Base-by-base conservation (phyloP, 768 basidiomycete genomes). In the Pholiota conissans region DNA sequence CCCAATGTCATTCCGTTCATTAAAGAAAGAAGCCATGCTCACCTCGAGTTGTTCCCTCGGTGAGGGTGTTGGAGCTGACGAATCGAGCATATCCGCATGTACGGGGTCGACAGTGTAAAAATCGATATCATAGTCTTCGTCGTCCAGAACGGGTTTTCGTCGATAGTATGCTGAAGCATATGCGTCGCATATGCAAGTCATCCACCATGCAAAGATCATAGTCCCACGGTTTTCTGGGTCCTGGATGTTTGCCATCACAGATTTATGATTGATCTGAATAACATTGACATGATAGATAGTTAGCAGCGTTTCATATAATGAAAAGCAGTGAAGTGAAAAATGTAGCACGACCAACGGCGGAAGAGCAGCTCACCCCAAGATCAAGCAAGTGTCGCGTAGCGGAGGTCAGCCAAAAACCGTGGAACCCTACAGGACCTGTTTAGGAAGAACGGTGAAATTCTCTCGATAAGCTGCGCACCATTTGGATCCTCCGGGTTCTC, bases 151-250 rank as follows among this genome's bases (percentile, higher is more conserved):
- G 6, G 93, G 92, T 72, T 93, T 93, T 61, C 88, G 81, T 59
- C 92, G 84, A 74, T 93, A 92, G 71, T 93, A 94, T 29, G 86
- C 85, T 28, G 91, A 83, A 26, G 85, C 84, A 73, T 89, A 93
- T 6, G 92, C 91, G 66, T 97, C 95, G 30, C 84, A 80, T 46
- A 94, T 76, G 71, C 89, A 91, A 7, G 93, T 87, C 84, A 94
- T 90, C 93, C 94, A 95, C 89, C 93, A 95, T 1, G 93, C 89
- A 67, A 93, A 94, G 51, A 91, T 89, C 87, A 93, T 90, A 5
- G 89, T 91, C 24, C 90, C 88, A 52, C 88, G 84, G 49, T 79
- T 84, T 65, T 92, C 91, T 37, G 84, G 79, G 67, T 91, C 89
- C 60, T 83, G 79, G 61, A 91, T 90, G 57, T 79, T 84, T 9